Percentiles rank a stretch among this genome's conserved stretches.
phyloP scores from a whole-genome alignment of 1,284 basidiomycete genomes.

The Moesziomyces sp. region DNA sequence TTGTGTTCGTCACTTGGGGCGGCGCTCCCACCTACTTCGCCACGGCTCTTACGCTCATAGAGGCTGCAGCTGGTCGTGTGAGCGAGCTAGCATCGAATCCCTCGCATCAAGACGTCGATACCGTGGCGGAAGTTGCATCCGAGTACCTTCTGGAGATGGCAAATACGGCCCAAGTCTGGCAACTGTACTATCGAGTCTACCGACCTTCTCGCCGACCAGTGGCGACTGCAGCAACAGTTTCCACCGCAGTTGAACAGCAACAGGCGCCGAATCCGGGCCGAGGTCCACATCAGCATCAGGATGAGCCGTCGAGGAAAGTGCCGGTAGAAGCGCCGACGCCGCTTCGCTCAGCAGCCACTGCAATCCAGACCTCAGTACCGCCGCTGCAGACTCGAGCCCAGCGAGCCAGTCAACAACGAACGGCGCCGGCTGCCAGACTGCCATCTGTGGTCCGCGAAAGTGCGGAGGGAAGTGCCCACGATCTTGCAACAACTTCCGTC shows the following conservation, averaged over 20 bases:
- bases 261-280: neutral
- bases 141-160: conserved; percentile 27
- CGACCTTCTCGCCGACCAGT: conserved; percentile 7
- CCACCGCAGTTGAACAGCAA: neutral
- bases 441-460: too few relatives aligned
- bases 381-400: too few relatives aligned
- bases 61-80: conserved; percentile 9
- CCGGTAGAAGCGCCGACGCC: too few relatives aligned
- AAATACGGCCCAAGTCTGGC: conserved; percentile 19
- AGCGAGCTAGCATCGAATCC: neutral
- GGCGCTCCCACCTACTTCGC: conserved; percentile 1
- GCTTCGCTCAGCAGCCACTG: too few relatives aligned
- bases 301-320: too few relatives aligned
- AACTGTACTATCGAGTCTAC: conserved; percentile 31
- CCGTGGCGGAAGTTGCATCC: conserved; percentile 12
- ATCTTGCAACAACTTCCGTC: too few relatives aligned
- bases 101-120: neutral
- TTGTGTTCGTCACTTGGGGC: conserved; percentile 15
- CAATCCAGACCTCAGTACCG: too few relatives aligned
- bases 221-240: neutral
- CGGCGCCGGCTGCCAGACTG: too few relatives aligned
- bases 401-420: too few relatives aligned
- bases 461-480: too few relatives aligned
- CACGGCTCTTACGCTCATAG: conserved; percentile 12
- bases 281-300: too few relatives aligned